phyloP scores from a whole-genome alignment of 1,284 basidiomycete species.

The Vanrija humicola region DNA sequence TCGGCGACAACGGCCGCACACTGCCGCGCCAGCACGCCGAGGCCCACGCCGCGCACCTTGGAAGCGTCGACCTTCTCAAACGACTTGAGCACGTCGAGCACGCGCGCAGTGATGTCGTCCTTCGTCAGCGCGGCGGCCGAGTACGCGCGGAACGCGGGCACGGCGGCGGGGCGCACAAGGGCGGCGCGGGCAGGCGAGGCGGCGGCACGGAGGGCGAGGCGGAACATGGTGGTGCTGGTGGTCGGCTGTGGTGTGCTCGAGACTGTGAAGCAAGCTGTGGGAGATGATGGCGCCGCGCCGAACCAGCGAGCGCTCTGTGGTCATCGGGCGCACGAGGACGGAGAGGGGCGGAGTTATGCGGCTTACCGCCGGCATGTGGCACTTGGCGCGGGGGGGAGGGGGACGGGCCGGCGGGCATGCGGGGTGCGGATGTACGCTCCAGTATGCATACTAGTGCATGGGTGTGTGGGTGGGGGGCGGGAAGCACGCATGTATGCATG shows the following conservation, averaged over 20 bases:
- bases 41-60: too few relatives aligned
- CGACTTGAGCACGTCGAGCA: conserved; percentile 83
- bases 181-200: conserved; percentile 11
- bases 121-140: conserved; percentile 71
- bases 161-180: conserved; percentile 7
- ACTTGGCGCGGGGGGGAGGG: not conserved
- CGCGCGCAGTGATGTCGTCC: conserved; percentile 72
- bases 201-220: conserved; percentile 24
- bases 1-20: too few relatives aligned
- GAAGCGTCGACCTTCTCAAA: conserved; percentile 89
- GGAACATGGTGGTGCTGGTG: conserved; percentile 34
- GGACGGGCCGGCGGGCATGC: too few relatives aligned
- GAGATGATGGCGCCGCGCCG: not conserved
- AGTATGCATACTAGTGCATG: too few relatives aligned
- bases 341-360: too few relatives aligned
- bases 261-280: not conserved
- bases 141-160: conserved; percentile 53
- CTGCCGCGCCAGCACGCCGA: not conserved
- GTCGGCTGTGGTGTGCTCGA: not conserved
- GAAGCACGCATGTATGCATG: too few relatives aligned
- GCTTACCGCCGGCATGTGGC: not conserved
- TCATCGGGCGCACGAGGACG: not conserved
- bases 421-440: too few relatives aligned
- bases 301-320: not conserved
- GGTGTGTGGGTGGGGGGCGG: too few relatives aligned